phyloP scores from a whole-genome alignment of 2,329 filamentous ascomycete species.

The Penicillium sp. region DNA sequence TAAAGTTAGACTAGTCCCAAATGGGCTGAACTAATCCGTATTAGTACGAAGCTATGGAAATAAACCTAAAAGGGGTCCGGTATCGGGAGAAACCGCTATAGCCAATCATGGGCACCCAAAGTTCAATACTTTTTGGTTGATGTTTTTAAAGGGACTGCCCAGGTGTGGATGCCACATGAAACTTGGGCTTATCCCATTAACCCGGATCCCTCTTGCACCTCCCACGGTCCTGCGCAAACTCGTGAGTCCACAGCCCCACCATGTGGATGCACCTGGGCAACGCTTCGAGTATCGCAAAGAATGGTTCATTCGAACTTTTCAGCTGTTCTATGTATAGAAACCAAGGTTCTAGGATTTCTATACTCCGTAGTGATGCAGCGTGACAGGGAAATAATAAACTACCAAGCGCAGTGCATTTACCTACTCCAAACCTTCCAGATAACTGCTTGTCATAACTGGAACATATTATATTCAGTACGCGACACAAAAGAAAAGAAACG shows the following conservation, averaged over 20 bases:
- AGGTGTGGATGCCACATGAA: not conserved
- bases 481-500: constrained; percentile 5
- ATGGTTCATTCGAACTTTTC: constrained; percentile 9
- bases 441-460: not conserved
- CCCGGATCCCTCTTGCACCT: not conserved
- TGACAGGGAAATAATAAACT: too few relatives aligned
- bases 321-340: constrained; percentile 11
- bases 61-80: constrained; percentile 7
- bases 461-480: not conserved
- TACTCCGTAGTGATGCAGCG: not conserved
- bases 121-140: not conserved
- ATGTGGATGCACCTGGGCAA: not conserved
- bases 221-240: not conserved
- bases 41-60: not conserved
- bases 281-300: not conserved
- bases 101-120: constrained; percentile 7
- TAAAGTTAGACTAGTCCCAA: constrained; percentile 1
- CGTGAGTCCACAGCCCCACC: not conserved
- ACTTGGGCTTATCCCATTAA: not conserved
- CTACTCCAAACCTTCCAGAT: not conserved
- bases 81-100: constrained; percentile 11
- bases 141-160: not conserved
- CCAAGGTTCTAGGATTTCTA: not conserved
- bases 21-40: not conserved
- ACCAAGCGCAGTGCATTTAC: not conserved